Evolutionary conservation across 345 rosid genomes (phyloP).

Genomic region (Camelina sativa): DNA sequence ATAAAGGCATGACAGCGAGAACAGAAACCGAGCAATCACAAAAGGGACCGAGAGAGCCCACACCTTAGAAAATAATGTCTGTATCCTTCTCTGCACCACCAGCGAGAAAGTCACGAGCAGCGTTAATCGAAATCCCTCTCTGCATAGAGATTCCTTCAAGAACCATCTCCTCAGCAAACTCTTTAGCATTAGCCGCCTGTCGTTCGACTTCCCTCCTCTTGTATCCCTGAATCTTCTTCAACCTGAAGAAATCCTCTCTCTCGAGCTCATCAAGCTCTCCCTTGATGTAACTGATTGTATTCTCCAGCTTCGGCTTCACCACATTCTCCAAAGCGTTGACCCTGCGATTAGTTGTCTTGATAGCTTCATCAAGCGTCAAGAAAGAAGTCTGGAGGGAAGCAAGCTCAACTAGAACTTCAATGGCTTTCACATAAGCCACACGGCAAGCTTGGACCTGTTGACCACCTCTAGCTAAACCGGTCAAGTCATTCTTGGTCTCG

Average conservation of each 20-base stretch:
- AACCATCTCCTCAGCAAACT: slow-evolving; percentile 71
- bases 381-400: slow-evolving; percentile 96
- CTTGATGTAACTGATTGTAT: slow-evolving; percentile 80
- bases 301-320: slow-evolving; percentile 87
- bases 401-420: slow-evolving; percentile 91
- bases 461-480: slow-evolving; percentile 94
- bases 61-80: slow-evolving; percentile 77
- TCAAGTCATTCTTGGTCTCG: slow-evolving; percentile 87
- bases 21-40: slow-evolving; percentile 29
- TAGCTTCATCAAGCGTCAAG: slow-evolving; percentile 91
- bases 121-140: slow-evolving; percentile 64
- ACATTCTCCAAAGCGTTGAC: slow-evolving; percentile 94
- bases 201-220: slow-evolving; percentile 78
- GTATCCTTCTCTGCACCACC: slow-evolving; percentile 66
- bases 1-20: neutral
- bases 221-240: slow-evolving; percentile 88
- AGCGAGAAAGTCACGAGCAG: slow-evolving; percentile 67
- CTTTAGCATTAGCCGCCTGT: slow-evolving; percentile 55
- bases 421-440: slow-evolving; percentile 83
- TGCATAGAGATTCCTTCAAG: slow-evolving; percentile 74
- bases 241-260: slow-evolving; percentile 90
- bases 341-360: slow-evolving; percentile 93
- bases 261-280: slow-evolving; percentile 95
- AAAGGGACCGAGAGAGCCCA: slow-evolving; percentile 33
- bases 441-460: slow-evolving; percentile 92